These are phyloP conservation scores for Babesia caballi DNA, from an alignment of 169 alveolate genomes.

Conservation along the genomic window DNA sequence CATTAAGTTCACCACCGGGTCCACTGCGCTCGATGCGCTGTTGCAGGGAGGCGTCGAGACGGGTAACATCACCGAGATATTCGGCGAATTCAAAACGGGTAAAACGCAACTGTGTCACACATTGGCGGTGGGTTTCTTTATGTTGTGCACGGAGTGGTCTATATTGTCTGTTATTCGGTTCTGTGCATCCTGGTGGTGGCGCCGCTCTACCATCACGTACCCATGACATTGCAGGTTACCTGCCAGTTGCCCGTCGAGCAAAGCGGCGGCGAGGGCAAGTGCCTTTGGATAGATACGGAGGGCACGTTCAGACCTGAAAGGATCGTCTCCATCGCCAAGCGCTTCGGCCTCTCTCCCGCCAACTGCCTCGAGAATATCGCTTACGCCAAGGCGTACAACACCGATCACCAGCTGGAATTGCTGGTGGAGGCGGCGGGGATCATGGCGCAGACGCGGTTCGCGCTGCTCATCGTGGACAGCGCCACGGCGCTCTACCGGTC, in stretches of 20 bases:
- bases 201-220: not conserved
- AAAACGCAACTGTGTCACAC: conserved; percentile 98
- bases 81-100: conserved; percentile 98
- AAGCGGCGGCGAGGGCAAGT: conserved; percentile 98
- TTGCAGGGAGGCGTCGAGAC: conserved; percentile 98
- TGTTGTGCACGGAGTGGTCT: not conserved
- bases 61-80: conserved; percentile 94
- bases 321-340: conserved; percentile 93
- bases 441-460: conserved; percentile 96
- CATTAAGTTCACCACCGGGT: conserved; percentile 93
- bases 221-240: conserved; percentile 69
- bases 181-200: too few species aligned
- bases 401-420: conserved; percentile 94
- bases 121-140: conserved; percentile 78
- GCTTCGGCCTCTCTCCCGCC: conserved; percentile 93
- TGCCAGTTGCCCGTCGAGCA: conserved; percentile 92
- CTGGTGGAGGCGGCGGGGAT: conserved; percentile 93
- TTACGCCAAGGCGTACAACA: conserved; percentile 95
- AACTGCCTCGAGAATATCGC: conserved; percentile 96
- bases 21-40: conserved; percentile 89
- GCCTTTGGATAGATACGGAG: conserved; percentile 99
- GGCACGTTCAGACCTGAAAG: conserved; percentile 99
- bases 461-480: conserved; percentile 95
- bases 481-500: conserved; percentile 96
- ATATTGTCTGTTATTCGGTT: not conserved